These are phyloP conservation scores for Stephania cephalantha DNA, from an alignment of 164 flowering plant genomes.

Conservation along the genomic window DNA sequence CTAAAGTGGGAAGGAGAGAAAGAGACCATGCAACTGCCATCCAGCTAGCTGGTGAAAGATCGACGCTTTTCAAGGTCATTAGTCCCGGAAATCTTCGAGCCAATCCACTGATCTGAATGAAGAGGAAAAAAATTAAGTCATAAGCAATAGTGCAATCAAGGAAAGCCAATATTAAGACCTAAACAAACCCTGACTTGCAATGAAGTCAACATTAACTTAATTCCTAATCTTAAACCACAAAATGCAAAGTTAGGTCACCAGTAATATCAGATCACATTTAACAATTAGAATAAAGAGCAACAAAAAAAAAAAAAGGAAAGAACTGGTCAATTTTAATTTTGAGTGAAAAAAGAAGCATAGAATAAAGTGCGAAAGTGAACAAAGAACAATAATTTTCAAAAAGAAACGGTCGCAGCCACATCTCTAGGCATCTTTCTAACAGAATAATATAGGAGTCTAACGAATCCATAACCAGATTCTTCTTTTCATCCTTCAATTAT, in stretches of 20 bases:
- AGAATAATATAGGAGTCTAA: constrained; percentile 5
- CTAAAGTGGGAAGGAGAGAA: constrained; percentile 21
- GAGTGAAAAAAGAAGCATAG: not conserved
- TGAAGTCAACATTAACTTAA: not conserved
- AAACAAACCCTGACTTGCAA: not conserved
- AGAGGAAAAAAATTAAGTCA: not conserved
- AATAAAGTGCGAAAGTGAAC: constrained; percentile 1
- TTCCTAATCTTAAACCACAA: not conserved
- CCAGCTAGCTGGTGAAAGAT: constrained; percentile 95
- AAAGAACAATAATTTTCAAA: not conserved
- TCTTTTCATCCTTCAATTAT: not conserved
- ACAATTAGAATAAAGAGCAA: not conserved
- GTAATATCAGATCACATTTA: not conserved
- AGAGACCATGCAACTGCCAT: constrained; percentile 77
- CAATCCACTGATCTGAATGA: constrained; percentile 50
- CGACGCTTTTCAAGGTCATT: constrained; percentile 70
- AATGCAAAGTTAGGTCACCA: not conserved
- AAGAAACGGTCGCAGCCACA: not conserved
- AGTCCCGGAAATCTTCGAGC: constrained; percentile 62
- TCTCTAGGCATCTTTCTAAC: constrained; percentile 11
- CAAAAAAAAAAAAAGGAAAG: not conserved
- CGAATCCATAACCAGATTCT: constrained; percentile 7
- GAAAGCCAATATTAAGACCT: not conserved
- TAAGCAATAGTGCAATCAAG: not conserved
- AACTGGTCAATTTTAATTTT: not conserved